Evolutionary conservation across 129 eudicot genomes (phyloP).

Genomic region (Lactuca saligna): DNA sequence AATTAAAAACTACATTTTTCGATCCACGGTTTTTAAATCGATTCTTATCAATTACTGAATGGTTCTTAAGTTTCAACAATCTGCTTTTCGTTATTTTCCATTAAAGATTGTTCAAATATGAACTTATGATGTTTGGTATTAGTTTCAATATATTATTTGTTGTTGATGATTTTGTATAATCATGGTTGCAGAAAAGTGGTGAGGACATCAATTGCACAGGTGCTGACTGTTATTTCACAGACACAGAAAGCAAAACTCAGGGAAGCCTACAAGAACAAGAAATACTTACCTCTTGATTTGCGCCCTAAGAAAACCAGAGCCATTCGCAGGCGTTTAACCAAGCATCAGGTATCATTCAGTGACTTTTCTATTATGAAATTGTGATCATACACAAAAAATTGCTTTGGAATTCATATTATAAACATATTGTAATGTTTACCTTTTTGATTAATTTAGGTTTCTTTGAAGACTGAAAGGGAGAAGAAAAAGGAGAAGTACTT

Average conservation of each 20-base stretch:
- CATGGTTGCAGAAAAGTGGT: slow-evolving; percentile 43
- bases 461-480: slow-evolving; percentile 62
- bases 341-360: slow-evolving; percentile 45
- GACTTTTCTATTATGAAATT: not conserved
- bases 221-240: slow-evolving; percentile 58
- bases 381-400: not conserved
- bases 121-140: not conserved
- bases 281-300: slow-evolving; percentile 57
- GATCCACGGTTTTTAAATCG: not conserved
- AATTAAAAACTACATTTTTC: not conserved
- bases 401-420: not conserved
- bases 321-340: slow-evolving; percentile 54
- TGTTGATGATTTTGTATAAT: not conserved
- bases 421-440: not conserved
- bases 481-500: slow-evolving; percentile 71
- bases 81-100: not conserved
- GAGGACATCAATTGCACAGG: slow-evolving; percentile 51
- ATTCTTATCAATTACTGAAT: not conserved
- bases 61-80: not conserved
- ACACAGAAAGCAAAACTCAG: slow-evolving; percentile 54
- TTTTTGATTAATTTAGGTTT: slow-evolving; percentile 32
- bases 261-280: slow-evolving; percentile 59
- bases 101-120: not conserved
- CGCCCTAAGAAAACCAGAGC: slow-evolving; percentile 70
- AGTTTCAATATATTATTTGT: not conserved